phyloP scores from a whole-genome alignment of 345 rosid species.

The Aegle marmelos region DNA sequence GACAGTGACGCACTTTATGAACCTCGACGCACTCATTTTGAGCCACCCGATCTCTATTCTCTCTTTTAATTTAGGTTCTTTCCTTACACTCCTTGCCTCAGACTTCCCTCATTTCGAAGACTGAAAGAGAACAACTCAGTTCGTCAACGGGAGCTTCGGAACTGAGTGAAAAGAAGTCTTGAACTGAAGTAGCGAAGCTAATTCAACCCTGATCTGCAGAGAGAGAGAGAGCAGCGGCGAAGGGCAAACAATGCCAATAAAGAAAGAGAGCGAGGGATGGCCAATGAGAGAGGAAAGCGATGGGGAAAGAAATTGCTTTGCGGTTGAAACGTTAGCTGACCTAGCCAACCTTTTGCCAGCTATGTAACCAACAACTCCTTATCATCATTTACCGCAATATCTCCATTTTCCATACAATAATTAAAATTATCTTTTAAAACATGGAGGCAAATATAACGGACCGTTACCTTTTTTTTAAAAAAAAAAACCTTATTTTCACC shows the following conservation, averaged over 20 bases:
- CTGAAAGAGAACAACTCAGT: background rate
- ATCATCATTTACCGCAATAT: slow-evolving; percentile 11
- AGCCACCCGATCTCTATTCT: slow-evolving; percentile 7
- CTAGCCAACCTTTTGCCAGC: slow-evolving; percentile 38
- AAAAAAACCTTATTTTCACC: too few relatives aligned
- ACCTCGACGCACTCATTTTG: slow-evolving; percentile 91
- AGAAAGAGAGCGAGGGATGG: background rate
- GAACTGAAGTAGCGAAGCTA: background rate
- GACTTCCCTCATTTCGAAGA: slow-evolving; percentile 7
- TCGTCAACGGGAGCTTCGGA: background rate
- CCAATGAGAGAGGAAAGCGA: slow-evolving; percentile 1
- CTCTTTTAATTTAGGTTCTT: background rate
- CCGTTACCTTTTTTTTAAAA: too few relatives aligned
- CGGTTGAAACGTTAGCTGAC: slow-evolving; percentile 29
- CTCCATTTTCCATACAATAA: background rate
- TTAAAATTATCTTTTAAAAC: too few relatives aligned
- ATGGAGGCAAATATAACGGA: too few relatives aligned
- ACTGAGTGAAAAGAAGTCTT: background rate
- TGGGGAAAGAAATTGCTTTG: slow-evolving; percentile 11
- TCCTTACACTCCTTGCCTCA: background rate
- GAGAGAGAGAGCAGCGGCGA: background rate
- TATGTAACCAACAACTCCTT: slow-evolving; percentile 22
- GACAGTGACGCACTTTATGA: slow-evolving; percentile 96
- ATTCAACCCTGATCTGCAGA: slow-evolving; percentile 11
- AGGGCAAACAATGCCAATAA: slow-evolving; percentile 4